A percentile compares a stretch with the other conserved stretches of the same genome.
These are phyloP conservation scores for Monilinia polystroma DNA, from an alignment of 2,329 filamentous ascomycete genomes.

Conservation along the genomic window DNA sequence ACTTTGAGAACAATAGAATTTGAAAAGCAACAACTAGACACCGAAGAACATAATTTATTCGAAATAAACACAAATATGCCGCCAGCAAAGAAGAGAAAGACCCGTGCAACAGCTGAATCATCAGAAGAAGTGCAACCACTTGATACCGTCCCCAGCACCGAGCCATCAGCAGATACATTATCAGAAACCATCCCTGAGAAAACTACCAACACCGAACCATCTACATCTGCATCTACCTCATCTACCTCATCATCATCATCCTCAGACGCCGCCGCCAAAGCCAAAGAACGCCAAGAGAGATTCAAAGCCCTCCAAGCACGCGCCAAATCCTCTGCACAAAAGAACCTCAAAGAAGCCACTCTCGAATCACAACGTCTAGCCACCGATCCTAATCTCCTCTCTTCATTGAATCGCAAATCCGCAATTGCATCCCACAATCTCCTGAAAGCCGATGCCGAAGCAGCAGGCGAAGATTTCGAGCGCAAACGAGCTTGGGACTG, in stretches of 20 bases:
- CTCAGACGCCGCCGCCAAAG: constrained; percentile 45
- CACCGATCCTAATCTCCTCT: constrained; percentile 74
- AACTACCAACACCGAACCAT: not conserved
- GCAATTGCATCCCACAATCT: constrained; percentile 90
- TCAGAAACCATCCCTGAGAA: constrained; percentile 9
- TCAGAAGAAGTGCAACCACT: constrained; percentile 24
- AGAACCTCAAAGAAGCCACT: constrained; percentile 80
- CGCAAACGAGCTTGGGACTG: constrained; percentile 98
- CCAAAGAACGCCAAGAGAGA: constrained; percentile 69
- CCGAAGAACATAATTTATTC: not conserved
- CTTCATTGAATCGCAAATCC: constrained; percentile 77
- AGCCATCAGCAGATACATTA: constrained; percentile 22
- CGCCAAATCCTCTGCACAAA: constrained; percentile 67
- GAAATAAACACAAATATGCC: constrained; percentile 41
- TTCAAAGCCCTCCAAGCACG: constrained; percentile 87
- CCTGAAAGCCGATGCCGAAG: constrained; percentile 85
- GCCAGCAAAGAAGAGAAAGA: constrained; percentile 49
- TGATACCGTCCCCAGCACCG: constrained; percentile 13
- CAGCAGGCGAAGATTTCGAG: constrained; percentile 87
- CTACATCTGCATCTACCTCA: constrained; percentile 5
- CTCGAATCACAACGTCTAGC: constrained; percentile 78
- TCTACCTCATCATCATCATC: constrained; percentile 30
- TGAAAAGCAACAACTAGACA: constrained; percentile 18
- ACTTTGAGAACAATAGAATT: constrained; percentile 15
- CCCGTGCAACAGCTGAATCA: constrained; percentile 35